Percentiles rank a stretch among this genome's conserved stretches.
Evolutionary conservation across 352 stramenopile genomes (phyloP).

Genomic region (Peronosclerospora sorghi): DNA sequence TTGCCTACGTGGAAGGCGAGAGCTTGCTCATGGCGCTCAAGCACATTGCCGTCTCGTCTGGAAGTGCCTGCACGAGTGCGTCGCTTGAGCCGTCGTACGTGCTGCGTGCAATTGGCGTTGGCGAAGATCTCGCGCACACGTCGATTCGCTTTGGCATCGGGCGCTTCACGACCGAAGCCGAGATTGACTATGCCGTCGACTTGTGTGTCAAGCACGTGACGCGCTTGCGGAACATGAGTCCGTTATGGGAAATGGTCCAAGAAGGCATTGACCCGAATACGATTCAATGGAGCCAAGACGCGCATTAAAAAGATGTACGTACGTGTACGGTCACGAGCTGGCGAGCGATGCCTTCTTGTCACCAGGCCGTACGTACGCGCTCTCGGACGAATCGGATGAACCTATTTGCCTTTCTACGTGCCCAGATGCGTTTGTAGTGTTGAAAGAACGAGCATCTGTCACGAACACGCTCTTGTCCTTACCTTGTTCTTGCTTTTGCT

Average conservation of each 20-base stretch:
- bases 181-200: conserved; percentile 95
- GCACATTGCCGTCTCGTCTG: conserved; percentile 97
- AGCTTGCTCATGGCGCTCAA: conserved; percentile 98
- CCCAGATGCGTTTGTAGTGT: too few relatives aligned
- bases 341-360: too few relatives aligned
- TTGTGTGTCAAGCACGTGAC: conserved; percentile 91
- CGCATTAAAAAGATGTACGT: conserved; percentile 24
- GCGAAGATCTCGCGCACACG: conserved; percentile 98
- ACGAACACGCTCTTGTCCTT: neutral
- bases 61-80: conserved; percentile 93
- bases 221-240: conserved; percentile 96
- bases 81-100: conserved; percentile 99
- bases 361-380: too few relatives aligned
- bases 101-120: conserved; percentile 94
- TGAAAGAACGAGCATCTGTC: neutral
- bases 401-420: too few relatives aligned
- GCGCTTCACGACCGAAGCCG: conserved; percentile 96
- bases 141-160: conserved; percentile 97
- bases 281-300: conserved; percentile 99
- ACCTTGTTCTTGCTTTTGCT: neutral
- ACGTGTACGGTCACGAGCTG: too few relatives aligned
- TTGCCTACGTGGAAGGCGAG: conserved; percentile 99
- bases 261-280: conserved; percentile 99
- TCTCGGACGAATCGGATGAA: too few relatives aligned
- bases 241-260: conserved; percentile 99